These are phyloP conservation scores for Akanthomyces uredinophilus DNA, from an alignment of 2,329 filamentous ascomycete species.

Conservation along the genomic window DNA sequence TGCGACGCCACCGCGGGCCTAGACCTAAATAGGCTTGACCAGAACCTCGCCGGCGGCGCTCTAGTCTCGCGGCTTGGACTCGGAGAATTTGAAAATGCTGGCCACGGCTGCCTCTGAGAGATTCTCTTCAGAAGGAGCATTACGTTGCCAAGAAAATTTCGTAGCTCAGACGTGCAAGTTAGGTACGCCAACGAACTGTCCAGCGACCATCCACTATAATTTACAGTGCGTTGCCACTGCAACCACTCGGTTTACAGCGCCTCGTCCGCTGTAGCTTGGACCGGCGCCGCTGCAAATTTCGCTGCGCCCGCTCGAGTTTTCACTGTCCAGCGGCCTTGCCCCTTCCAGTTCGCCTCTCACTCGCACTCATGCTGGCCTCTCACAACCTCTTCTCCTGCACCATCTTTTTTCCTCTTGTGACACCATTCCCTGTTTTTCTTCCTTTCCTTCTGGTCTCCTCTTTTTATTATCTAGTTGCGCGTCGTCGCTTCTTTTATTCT, in stretches of 20 bases:
- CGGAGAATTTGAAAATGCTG: no score
- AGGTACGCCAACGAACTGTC: no score
- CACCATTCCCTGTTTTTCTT: conserved; percentile 9
- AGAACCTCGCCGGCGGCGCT: background rate
- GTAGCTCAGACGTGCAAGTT: no score
- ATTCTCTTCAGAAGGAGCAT: no score
- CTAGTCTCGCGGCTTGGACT: no score
- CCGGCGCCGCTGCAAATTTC: background rate
- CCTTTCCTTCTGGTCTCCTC: background rate
- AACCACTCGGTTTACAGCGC: background rate
- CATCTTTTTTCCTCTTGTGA: conserved; percentile 10
- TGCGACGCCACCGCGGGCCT: conserved; percentile 2
- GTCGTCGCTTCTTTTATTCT: background rate
- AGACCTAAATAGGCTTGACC: background rate
- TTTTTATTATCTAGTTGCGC: conserved; percentile 2
- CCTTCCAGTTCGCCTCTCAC: background rate
- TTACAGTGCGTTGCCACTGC: background rate
- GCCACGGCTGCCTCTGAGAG: no score
- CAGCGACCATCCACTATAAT: background rate
- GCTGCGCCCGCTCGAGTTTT: background rate
- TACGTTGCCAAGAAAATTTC: no score
- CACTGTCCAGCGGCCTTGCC: background rate
- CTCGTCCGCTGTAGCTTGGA: background rate
- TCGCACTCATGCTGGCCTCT: background rate
- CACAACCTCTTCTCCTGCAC: background rate